These are phyloP conservation scores for Agrocybe pediades DNA, from an alignment of 768 basidiomycete species.

Conservation along the genomic window DNA sequence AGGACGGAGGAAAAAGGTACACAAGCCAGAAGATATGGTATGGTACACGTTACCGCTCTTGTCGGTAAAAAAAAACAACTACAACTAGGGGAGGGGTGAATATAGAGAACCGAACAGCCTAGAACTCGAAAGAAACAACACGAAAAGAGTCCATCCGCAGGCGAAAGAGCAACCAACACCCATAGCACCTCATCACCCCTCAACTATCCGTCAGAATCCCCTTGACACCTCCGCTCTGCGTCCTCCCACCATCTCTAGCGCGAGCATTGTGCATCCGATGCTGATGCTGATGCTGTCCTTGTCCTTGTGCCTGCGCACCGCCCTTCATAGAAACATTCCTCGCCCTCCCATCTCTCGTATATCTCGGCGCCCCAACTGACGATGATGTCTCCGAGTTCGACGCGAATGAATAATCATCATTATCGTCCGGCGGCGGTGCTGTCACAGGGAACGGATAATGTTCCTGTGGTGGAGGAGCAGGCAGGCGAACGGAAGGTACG, in stretches of 20 bases:
- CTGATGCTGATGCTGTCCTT: slow-evolving; percentile 17
- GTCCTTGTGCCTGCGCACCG: slow-evolving; percentile 11
- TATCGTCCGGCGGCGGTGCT: slow-evolving; percentile 36
- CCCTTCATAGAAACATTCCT: slow-evolving; percentile 23
- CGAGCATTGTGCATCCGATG: slow-evolving; percentile 70
- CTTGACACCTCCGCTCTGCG: slow-evolving; percentile 85
- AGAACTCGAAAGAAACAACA: slow-evolving; percentile 4
- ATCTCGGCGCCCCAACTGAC: slow-evolving; percentile 16
- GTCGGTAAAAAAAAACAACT: too few relatives aligned
- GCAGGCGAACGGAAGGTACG: slow-evolving; percentile 42
- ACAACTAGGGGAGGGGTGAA: too few relatives aligned
- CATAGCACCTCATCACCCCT: background rate
- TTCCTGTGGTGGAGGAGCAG: slow-evolving; percentile 29
- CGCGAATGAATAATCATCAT: background rate
- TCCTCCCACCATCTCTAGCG: slow-evolving; percentile 79
- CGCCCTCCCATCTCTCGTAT: slow-evolving; percentile 4
- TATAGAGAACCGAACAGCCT: too few relatives aligned
- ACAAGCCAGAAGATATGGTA: background rate
- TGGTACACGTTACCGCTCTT: too few relatives aligned
- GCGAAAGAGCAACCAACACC: background rate
- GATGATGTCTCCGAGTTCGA: background rate
- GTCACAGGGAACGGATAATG: slow-evolving; percentile 72
- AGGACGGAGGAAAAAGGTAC: background rate
- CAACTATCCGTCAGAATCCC: slow-evolving; percentile 57
- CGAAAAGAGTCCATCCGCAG: background rate